These are phyloP conservation scores for Groenewaldozyma auringiensis DNA, from an alignment of 1,139 yeast species.

Conservation along the genomic window DNA sequence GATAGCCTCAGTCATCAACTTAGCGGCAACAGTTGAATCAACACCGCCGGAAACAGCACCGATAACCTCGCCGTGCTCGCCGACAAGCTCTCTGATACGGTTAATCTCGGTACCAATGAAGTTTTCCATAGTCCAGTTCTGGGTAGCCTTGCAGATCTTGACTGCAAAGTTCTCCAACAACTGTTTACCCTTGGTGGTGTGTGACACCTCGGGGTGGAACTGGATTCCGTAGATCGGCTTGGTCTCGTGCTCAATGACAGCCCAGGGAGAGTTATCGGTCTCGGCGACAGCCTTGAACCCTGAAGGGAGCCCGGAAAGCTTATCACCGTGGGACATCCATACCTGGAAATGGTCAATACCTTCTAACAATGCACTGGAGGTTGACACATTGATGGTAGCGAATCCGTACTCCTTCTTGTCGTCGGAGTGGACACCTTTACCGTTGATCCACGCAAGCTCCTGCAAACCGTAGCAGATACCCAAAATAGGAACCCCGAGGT, in stretches of 20 bases:
- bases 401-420: constrained; percentile 99
- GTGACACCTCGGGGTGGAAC: constrained; percentile 99
- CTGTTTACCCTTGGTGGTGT: constrained; percentile 82
- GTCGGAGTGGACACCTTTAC: constrained; percentile 92
- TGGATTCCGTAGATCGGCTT: constrained; percentile 87
- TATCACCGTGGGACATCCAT: constrained; percentile 99
- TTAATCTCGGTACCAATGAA: constrained; percentile 94
- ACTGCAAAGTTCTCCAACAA: constrained; percentile 89
- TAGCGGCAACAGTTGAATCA: constrained; percentile 98
- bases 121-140: constrained; percentile 98
- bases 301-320: constrained; percentile 79
- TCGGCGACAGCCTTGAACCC: constrained; percentile 88
- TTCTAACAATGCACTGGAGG: constrained; percentile 62
- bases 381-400: constrained; percentile 65
- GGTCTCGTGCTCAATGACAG: constrained; percentile 76
- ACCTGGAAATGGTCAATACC: constrained; percentile 90
- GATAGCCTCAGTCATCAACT: constrained; percentile 94
- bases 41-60: constrained; percentile 99
- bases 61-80: constrained; percentile 96
- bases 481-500: constrained; percentile 84
- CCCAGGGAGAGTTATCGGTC: constrained; percentile 89
- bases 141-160: constrained; percentile 73
- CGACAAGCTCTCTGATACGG: constrained; percentile 83
- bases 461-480: constrained; percentile 99
- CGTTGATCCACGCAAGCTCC: constrained; percentile 97